These are phyloP conservation scores for Podospora pseudopauciseta DNA, from an alignment of 495 filamentous ascomycete genomes.

Conservation along the genomic window DNA sequence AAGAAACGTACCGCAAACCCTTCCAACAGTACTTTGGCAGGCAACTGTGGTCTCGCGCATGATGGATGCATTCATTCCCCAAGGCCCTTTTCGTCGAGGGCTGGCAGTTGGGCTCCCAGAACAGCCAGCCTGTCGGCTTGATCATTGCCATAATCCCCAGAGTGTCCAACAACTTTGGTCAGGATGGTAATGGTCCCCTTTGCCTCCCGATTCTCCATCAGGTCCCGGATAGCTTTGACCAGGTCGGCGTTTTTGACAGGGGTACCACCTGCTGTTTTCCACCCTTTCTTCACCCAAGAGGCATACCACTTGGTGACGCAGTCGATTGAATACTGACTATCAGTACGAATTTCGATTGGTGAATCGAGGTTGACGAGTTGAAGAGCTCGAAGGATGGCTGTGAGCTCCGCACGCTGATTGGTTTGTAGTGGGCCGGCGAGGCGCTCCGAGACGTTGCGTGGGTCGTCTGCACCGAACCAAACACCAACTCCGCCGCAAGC, in stretches of 20 bases:
- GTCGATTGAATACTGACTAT: conserved; percentile 83
- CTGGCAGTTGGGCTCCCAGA: conserved; percentile 35
- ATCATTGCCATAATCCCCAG: conserved; percentile 63
- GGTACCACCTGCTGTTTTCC: conserved; percentile 66
- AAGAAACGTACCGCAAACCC: background rate
- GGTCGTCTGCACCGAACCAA: conserved; percentile 72
- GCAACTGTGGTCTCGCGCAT: no score
- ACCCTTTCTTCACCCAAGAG: conserved; percentile 75
- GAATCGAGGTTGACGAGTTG: conserved; percentile 56
- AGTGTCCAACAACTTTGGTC: conserved; percentile 86
- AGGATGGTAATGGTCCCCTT: conserved; percentile 63
- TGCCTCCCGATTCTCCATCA: conserved; percentile 65
- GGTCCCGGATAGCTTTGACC: conserved; percentile 64
- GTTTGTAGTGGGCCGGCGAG: conserved; percentile 74
- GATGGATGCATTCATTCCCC: no score
- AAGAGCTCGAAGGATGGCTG: conserved; percentile 78
- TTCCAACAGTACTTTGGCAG: background rate
- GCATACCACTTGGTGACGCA: conserved; percentile 83
- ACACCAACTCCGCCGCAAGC: conserved; percentile 84
- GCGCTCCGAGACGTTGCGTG: conserved; percentile 76
- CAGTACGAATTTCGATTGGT: conserved; percentile 68
- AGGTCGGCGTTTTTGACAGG: conserved; percentile 84
- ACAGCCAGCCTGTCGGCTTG: conserved; percentile 80
- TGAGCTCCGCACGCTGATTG: conserved; percentile 92
- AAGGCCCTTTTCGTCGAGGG: conserved; percentile 15